Conservation (phyloP, 208 protist genomes). For the Crithidia mellificae region DNA sequence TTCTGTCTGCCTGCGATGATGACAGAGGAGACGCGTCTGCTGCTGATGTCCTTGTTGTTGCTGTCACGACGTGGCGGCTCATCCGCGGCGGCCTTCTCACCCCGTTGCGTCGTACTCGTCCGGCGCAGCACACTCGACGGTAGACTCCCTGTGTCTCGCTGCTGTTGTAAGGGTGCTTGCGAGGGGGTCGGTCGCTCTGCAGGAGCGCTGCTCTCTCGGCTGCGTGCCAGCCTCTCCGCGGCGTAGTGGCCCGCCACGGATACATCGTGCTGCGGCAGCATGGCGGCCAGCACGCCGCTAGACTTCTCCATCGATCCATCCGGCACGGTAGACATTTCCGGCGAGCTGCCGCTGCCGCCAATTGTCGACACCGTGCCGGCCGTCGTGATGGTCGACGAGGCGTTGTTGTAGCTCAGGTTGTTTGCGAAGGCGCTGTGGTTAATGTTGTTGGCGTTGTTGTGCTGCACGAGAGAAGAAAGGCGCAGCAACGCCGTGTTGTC, state of each 20-base stretch:
- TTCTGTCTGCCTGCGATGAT: too few relatives aligned
- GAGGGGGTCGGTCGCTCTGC: too few relatives aligned
- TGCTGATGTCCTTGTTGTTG: not conserved
- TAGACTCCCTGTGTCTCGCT: not conserved
- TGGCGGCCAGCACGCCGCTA: not conserved
- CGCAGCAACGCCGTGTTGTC: constrained; percentile 9
- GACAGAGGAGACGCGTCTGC: not conserved
- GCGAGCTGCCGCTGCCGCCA: constrained; percentile 16
- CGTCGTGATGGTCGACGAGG: constrained; percentile 7
- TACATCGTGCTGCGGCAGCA: constrained; percentile 3
- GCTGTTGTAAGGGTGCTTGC: not conserved
- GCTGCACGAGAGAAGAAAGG: not conserved
- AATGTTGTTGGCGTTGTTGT: not conserved
- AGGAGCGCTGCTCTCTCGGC: not conserved
- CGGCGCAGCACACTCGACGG: not conserved
- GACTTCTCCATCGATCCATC: constrained; percentile 11
- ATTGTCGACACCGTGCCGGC: constrained; percentile 16
- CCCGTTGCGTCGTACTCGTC: not conserved
- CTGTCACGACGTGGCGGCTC: not conserved
- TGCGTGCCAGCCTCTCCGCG: not conserved
- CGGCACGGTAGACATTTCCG: constrained; percentile 7
- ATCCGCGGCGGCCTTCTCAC: not conserved
- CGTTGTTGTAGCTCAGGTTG: constrained; percentile 7
- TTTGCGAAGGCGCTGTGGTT: not conserved
- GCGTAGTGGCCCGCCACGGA: not conserved